Conservation (phyloP, 495 filamentous ascomycete species). For the Hypoxylon lienhwacheense region DNA sequence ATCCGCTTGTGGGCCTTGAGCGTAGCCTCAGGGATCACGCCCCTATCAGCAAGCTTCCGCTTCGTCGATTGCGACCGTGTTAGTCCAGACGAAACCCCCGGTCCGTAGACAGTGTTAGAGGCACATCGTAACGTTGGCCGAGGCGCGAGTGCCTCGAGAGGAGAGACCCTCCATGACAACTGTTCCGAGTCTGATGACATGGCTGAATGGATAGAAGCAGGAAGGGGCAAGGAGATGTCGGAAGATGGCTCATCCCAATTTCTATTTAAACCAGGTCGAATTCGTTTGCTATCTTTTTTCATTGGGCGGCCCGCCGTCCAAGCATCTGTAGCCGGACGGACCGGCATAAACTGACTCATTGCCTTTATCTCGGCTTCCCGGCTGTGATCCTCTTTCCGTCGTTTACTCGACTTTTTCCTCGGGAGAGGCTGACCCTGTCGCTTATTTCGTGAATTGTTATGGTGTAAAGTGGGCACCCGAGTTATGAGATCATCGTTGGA, state of each 20-base stretch:
- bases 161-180: constrained; percentile 71
- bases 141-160: constrained; percentile 73
- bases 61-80: constrained; percentile 46
- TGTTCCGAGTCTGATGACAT: constrained; percentile 72
- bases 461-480: constrained; percentile 66
- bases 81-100: constrained; percentile 23
- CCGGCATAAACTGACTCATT: constrained; percentile 73
- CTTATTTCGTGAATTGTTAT: constrained; percentile 49
- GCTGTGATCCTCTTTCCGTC: constrained; percentile 68
- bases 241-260: constrained; percentile 67
- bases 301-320: constrained; percentile 54
- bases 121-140: constrained; percentile 77
- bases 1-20: constrained; percentile 70
- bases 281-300: constrained; percentile 65
- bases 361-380: constrained; percentile 84
- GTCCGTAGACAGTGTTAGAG: constrained; percentile 57
- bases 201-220: constrained; percentile 72
- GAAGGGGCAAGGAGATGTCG: constrained; percentile 70
- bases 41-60: constrained; percentile 48
- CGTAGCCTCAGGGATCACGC: constrained; percentile 63
- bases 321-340: constrained; percentile 57
- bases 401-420: constrained; percentile 75
- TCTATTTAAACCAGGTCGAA: constrained; percentile 54
- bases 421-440: constrained; percentile 57
- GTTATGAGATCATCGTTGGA: constrained; percentile 41